Evolutionary conservation across 345 rosid species (phyloP), one percentile per base, ranked within the genome.

Genomic region (Carallia brachiata): DNA sequence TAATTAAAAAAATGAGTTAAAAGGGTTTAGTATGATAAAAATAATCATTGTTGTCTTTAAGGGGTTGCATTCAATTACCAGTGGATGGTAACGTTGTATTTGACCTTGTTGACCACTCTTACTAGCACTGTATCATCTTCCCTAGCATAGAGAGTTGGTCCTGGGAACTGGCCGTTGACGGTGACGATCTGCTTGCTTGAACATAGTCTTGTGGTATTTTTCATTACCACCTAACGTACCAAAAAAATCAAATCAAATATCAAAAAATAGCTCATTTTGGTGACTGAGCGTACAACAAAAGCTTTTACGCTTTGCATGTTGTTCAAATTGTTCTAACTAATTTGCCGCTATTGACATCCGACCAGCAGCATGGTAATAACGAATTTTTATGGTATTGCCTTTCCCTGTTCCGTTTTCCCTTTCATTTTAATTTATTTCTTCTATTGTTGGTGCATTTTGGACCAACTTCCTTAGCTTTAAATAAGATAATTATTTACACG

Each of bases 11-110:
- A 32, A 32, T 2, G 34, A 32, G 4, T 32, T 32, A 32, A 32
- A 32, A 1, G 34, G 2, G 4, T 32, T 32, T 32, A 32, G 0
- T 4, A 4, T 32, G 1, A 1, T 6, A 37, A 39, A 39, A 40
- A 1, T 2, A 12, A 15, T 12, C 16, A 5, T 16, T 44, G 17
- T 44, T 44, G 50, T 44, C 15, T 15, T 4, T 5, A 12, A 44
- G 50, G 50, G 5, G 16, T 44, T 44, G 50, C 50, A 31, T 17
- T 60, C 32, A 28, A 44, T 63, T 72, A 89, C 94, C 94, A 89
- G 60, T 89, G 94, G 68, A 89, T 80, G 7, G 85, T 67, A 52
- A 89, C 85, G 66, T 89, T 89, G 63, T 89, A 84, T 72, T 83
- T 84, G 64, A 86, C 91, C 34, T 68, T 72, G 77, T 89, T 84